phyloP scores from a whole-genome alignment of 306 rosid genomes.

The Purshia tridentata region DNA sequence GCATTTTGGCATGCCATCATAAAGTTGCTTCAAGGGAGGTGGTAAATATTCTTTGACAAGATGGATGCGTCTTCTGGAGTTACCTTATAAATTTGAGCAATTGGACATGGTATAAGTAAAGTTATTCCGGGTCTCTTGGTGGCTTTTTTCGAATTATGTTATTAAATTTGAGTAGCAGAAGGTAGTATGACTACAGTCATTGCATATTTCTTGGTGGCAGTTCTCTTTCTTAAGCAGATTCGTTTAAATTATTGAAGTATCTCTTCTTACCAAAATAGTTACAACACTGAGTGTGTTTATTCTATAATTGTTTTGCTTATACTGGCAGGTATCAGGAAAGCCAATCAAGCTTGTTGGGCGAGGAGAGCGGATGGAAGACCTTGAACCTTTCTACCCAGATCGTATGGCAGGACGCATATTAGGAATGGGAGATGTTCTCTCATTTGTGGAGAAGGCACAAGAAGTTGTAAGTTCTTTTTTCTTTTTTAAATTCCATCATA shows the following conservation, averaged over 20 bases:
- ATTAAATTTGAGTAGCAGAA: not conserved
- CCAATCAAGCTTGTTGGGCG: conserved; percentile 98
- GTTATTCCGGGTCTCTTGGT: not conserved
- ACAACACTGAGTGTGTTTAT: not conserved
- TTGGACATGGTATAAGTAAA: not conserved
- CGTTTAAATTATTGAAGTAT: not conserved
- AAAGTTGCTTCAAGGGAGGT: not conserved
- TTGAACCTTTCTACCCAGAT: conserved; percentile 96
- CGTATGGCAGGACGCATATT: conserved; percentile 98
- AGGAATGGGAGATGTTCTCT: conserved; percentile 99
- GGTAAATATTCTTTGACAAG: conserved; percentile 3
- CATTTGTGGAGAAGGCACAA: conserved; percentile 97
- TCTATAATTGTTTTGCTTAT: conserved; percentile 8
- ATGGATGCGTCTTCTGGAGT: not conserved
- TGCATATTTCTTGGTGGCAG: not conserved
- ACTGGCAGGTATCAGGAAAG: conserved; percentile 88
- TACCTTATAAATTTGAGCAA: not conserved
- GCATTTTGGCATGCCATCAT: not conserved
- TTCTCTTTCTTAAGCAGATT: not conserved
- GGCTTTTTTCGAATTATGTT: not conserved
- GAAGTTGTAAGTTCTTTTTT: conserved; percentile 69
- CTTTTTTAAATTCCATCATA: not conserved
- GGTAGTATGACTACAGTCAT: conserved; percentile 10
- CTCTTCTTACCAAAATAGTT: not conserved
- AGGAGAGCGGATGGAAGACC: conserved; percentile 99